Evolutionary conservation across 2,329 filamentous ascomycete species (phyloP).

Genomic region (Epichloe glyceriae): DNA sequence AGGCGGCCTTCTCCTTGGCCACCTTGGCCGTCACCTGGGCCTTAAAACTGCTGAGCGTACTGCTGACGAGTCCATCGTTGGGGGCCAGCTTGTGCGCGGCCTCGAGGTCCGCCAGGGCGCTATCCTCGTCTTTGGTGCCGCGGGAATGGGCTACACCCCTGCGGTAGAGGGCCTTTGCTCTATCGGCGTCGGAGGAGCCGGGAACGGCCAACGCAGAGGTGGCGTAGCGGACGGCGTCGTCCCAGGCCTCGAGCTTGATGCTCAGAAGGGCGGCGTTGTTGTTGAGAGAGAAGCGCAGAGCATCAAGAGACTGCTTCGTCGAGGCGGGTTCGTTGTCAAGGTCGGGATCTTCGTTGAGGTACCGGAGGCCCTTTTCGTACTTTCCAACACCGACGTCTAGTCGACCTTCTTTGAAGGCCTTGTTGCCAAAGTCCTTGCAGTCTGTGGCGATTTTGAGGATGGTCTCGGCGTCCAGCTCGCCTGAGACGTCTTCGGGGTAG

Average conservation of each 20-base stretch:
- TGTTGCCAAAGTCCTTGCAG: constrained; percentile 86
- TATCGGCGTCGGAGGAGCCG: constrained; percentile 58
- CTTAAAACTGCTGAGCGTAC: constrained; percentile 69
- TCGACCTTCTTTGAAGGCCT: constrained; percentile 75
- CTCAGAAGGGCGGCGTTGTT: constrained; percentile 79
- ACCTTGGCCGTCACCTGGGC: constrained; percentile 57
- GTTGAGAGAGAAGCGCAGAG: constrained; percentile 74
- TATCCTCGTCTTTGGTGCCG: constrained; percentile 67
- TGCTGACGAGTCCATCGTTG: constrained; percentile 58
- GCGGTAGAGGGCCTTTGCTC: constrained; percentile 80
- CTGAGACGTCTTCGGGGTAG: constrained; percentile 72
- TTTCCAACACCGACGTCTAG: constrained; percentile 64
- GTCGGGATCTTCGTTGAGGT: constrained; percentile 74
- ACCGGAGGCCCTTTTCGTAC: constrained; percentile 87
- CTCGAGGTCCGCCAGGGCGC: constrained; percentile 60
- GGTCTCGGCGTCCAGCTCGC: constrained; percentile 50
- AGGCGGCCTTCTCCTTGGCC: constrained; percentile 84
- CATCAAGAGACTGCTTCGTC: constrained; percentile 51
- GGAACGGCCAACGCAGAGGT: constrained; percentile 57
- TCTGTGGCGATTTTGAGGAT: constrained; percentile 69
- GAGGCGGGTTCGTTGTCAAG: constrained; percentile 58
- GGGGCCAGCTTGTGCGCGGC: constrained; percentile 65
- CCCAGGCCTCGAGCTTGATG: constrained; percentile 63
- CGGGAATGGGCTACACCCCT: constrained; percentile 63
- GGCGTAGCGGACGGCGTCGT: constrained; percentile 58